Base-by-base conservation (phyloP, 306 rosid species). In the Pueraria montana region DNA sequence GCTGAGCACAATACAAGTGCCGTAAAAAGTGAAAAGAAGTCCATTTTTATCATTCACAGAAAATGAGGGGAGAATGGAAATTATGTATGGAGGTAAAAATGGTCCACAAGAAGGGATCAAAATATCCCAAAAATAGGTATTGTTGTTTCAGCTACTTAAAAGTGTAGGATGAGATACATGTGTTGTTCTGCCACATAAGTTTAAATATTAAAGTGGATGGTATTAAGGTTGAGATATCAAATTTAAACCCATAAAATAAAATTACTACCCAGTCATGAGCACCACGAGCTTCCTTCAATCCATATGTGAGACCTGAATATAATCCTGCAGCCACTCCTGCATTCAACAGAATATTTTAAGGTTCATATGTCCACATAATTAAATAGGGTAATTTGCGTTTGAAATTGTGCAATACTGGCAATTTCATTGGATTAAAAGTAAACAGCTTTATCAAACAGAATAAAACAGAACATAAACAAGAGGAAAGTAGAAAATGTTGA, bases 201-300 rank as follows among this genome's bases (percentile, higher is more conserved):
- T 56, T 40, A 58, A 58, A 20, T 9, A 58, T 58, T 14, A 2
- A 34, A 48, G 30, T 81, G 52, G 52, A n/a, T 5, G 13, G 49
- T 21, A 13, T 18, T 40, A 16, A 40, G 43, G 13, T 49, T 13
- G 13, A 26, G 63, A 32, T 27, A 14, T 49, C 26, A 27, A 49
- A 48, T 21, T n/a, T n/a, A n/a, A n/a, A n/a, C n/a, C n/a, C n/a
- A n/a, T n/a, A n/a, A n/a, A n/a, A n/a, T n/a, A n/a, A n/a, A n/a
- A n/a, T n/a, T n/a, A 70, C 23, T 90, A 95, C 98, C 99, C 98
- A 96, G 74, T 94, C 99, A 80, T 96, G 99, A 43, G 91, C 80
- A 21, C 99, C 99, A 24, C 98, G 95, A 81, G 96, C 96, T 85
- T 96, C 99, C 83, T 84, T 87, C 67, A 96, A 85, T 23, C 98